These are phyloP conservation scores for Oxytropis ochrocephala DNA, from an alignment of 306 rosid genomes.

Conservation along the genomic window DNA sequence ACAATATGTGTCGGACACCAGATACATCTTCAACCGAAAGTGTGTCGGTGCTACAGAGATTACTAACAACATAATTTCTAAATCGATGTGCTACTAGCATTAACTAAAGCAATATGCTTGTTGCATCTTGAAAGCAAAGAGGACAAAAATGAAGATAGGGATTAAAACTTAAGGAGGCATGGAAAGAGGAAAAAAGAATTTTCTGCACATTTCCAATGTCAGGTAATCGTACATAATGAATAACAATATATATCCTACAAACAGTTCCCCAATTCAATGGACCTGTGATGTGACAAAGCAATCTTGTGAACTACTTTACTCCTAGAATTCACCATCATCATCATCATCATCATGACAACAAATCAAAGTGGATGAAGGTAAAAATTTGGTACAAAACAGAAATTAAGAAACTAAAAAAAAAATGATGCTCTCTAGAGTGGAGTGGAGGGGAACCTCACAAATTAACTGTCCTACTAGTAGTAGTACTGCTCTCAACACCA, in stretches of 20 bases:
- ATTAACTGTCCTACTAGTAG: conserved; percentile 35
- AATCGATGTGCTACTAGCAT: not conserved
- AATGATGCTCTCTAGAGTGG: conserved; percentile 39
- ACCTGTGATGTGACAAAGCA: conserved; percentile 59
- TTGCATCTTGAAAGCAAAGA: not conserved
- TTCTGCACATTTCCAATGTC: conserved; percentile 91
- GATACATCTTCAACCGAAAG: no score
- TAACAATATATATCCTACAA: conserved; percentile 68
- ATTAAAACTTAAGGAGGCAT: not conserved
- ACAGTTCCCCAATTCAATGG: conserved; percentile 62
- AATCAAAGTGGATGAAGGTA: conserved; percentile 37
- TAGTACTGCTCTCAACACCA: conserved; percentile 49
- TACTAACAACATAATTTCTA: not conserved
- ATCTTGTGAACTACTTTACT: conserved; percentile 71
- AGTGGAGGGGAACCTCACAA: conserved; percentile 49
- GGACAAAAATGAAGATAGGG: not conserved
- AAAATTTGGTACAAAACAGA: conserved; percentile 60
- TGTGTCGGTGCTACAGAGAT: no score
- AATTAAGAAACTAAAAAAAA: conserved; percentile 45
- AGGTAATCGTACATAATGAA: conserved; percentile 68
- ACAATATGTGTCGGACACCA: no score
- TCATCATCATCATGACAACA: conserved; percentile 29
- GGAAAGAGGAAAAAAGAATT: conserved; percentile 46
- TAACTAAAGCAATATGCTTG: not conserved
- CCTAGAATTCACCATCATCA: conserved; percentile 58